Conservation (phyloP, 192 early-diverging fungal species). For the Linnemannia elongata region DNA sequence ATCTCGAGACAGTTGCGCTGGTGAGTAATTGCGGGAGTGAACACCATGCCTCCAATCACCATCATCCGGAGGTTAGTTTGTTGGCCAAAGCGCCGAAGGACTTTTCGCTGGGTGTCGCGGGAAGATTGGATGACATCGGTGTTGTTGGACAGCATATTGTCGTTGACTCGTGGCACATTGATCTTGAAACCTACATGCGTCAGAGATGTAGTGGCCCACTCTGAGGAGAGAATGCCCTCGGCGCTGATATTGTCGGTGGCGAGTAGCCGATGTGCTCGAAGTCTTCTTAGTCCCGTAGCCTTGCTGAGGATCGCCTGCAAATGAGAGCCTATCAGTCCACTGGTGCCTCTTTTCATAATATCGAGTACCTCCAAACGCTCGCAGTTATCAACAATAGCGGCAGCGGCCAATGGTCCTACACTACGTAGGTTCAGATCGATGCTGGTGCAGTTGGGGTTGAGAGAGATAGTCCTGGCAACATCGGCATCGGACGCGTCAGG, state of each 20-base stretch:
- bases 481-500: too few relatives aligned
- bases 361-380: not conserved
- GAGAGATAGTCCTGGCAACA: not conserved
- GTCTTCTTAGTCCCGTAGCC: not conserved
- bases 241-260: not conserved
- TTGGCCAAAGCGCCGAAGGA: slow-evolving; percentile 10
- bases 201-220: slow-evolving; percentile 16
- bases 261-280: slow-evolving; percentile 13
- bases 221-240: not conserved
- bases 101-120: slow-evolving; percentile 10
- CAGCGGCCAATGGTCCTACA: not conserved
- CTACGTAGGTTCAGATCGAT: not conserved
- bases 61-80: not conserved
- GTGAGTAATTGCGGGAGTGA: not conserved
- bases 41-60: not conserved
- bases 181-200: slow-evolving; percentile 11
- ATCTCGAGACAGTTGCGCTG: slow-evolving; percentile 6
- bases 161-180: not conserved
- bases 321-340: not conserved
- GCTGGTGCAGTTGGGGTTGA: not conserved
- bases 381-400: not conserved
- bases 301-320: slow-evolving; percentile 2
- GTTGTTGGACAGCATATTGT: not conserved
- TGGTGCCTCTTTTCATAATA: not conserved
- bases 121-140: not conserved